Evolutionary conservation across 2,329 filamentous ascomycete genomes (phyloP).

Genomic region (Neurospora sp.): DNA sequence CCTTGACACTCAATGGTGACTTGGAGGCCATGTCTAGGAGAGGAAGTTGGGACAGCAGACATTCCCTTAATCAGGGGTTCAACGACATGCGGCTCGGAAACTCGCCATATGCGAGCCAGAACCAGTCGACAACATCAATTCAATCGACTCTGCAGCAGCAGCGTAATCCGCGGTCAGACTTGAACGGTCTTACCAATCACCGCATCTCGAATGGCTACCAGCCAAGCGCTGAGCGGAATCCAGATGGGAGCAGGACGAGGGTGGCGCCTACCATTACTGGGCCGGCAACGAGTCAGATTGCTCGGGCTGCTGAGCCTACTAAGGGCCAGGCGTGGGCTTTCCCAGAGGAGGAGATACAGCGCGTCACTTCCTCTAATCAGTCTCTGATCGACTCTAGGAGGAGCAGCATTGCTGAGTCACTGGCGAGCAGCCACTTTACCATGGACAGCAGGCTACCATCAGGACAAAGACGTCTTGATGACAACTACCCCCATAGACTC

Average conservation of each 20-base stretch:
- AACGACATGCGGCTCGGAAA: constrained; percentile 58
- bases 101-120: constrained; percentile 67
- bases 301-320: constrained; percentile 65
- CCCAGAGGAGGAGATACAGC: constrained; percentile 59
- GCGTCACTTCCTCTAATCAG: constrained; percentile 33
- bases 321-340: constrained; percentile 82
- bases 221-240: constrained; percentile 48
- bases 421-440: constrained; percentile 72
- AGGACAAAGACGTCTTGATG: constrained; percentile 64
- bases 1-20: constrained; percentile 24
- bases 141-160: constrained; percentile 62
- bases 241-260: constrained; percentile 44
- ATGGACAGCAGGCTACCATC: constrained; percentile 59
- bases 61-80: constrained; percentile 56
- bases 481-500: constrained; percentile 41
- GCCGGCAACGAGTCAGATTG: constrained; percentile 54
- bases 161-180: constrained; percentile 44
- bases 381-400: constrained; percentile 56
- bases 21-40: constrained; percentile 48
- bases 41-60: constrained; percentile 69
- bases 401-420: constrained; percentile 67
- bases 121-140: constrained; percentile 66
- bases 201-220: constrained; percentile 58
- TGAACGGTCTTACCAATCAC: constrained; percentile 45
- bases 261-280: constrained; percentile 71